Percentiles rank a stretch among this genome's conserved stretches.
Conservation (phyloP, 225 moss, liverwort and hornwort genomes). For the Pleurozium schreberi region DNA sequence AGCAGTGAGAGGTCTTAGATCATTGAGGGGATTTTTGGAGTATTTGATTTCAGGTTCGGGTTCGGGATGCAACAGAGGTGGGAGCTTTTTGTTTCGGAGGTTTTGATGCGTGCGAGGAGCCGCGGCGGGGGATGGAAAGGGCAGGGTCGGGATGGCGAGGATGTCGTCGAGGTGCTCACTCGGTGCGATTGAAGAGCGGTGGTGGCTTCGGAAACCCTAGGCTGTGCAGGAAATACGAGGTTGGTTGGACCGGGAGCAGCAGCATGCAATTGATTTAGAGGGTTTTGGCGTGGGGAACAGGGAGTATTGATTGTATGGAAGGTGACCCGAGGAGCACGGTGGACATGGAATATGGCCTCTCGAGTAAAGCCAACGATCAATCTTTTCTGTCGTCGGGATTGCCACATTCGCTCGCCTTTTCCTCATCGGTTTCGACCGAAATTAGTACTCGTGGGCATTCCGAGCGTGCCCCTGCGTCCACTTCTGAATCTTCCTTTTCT, state of each 20-base stretch:
- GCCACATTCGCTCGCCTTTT: conserved; percentile 12
- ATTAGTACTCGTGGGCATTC: conserved; percentile 8
- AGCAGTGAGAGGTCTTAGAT: not conserved
- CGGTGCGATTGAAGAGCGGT: not conserved
- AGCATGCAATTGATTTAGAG: not conserved
- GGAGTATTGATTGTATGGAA: conserved; percentile 10
- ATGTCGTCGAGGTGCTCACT: not conserved
- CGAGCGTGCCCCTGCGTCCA: conserved; percentile 31
- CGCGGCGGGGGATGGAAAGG: not conserved
- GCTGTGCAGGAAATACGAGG: not conserved
- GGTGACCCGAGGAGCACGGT: conserved; percentile 5
- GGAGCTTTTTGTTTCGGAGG: not conserved
- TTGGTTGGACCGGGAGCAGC: no score
- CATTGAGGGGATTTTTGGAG: not conserved
- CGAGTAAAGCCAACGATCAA: not conserved
- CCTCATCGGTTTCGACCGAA: not conserved
- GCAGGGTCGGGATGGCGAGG: not conserved
- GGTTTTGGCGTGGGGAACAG: not conserved
- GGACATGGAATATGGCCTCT: conserved; percentile 25
- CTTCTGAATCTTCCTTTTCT: conserved; percentile 16
- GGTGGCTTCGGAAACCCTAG: not conserved
- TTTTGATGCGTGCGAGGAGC: not conserved
- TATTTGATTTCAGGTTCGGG: not conserved
- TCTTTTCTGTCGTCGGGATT: not conserved
- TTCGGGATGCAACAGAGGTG: not conserved